Evolutionary conservation across 2,329 filamentous ascomycete genomes (phyloP).

Genomic region (Scytalidium lignicola): DNA sequence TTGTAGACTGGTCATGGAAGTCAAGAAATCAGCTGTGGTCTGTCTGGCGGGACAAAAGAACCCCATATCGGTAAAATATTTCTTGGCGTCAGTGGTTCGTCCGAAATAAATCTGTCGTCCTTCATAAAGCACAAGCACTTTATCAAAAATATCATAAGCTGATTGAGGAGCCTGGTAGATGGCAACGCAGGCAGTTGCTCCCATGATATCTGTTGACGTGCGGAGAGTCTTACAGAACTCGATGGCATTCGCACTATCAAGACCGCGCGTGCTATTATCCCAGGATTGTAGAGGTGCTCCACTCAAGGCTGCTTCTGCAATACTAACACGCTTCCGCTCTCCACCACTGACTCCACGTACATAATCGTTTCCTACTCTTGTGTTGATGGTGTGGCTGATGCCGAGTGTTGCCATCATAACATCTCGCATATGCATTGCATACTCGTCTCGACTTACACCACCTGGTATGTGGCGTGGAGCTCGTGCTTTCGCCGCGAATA

Average conservation of each 20-base stretch:
- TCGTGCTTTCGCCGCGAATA: conserved; percentile 64
- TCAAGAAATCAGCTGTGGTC: conserved; percentile 60
- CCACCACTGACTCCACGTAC: conserved; percentile 62
- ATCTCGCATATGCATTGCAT: conserved; percentile 33
- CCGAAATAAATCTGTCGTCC: conserved; percentile 71
- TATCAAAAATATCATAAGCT: conserved; percentile 65
- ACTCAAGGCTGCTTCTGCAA: conserved; percentile 64
- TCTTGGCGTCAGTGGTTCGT: conserved; percentile 52
- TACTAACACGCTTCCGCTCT: conserved; percentile 72
- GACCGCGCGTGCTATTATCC: conserved; percentile 69
- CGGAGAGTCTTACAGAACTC: conserved; percentile 66
- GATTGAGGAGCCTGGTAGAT: conserved; percentile 67
- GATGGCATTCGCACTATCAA: conserved; percentile 68
- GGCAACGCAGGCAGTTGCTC: conserved; percentile 59
- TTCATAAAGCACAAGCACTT: conserved; percentile 60
- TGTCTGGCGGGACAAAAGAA: conserved; percentile 62
- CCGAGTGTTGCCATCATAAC: conserved; percentile 68
- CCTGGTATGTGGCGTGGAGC: conserved; percentile 58
- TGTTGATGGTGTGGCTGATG: conserved; percentile 63
- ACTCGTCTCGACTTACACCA: conserved; percentile 53
- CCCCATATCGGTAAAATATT: conserved; percentile 64
- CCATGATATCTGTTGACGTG: conserved; percentile 56
- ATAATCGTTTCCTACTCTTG: conserved; percentile 68
- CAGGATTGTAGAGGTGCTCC: conserved; percentile 61
- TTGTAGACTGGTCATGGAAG: conserved; percentile 61